Evolutionary conservation across 2,329 filamentous ascomycete species (phyloP), one percentile per base, ranked within the genome.

Genomic region (Pseudocercospora fuligena): DNA sequence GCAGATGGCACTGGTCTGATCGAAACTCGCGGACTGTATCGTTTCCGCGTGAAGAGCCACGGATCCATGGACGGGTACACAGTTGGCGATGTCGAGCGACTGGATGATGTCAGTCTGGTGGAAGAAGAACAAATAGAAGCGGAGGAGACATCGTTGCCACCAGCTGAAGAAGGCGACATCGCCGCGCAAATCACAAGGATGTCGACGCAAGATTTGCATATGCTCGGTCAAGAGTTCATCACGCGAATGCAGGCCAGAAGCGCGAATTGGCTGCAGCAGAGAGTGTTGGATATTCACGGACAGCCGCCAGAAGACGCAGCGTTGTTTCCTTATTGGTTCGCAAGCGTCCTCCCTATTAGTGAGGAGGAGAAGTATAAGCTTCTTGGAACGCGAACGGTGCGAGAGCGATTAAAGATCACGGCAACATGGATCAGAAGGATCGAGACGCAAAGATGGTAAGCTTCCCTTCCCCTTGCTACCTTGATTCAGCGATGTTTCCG

Each of bases 321-420:
- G 2, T 78, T 88, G 1, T 95, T 97, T 71, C 92, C 93, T 0
- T 97, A 93, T 85, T 97, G 94, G 94, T 90, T 97, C 71, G 93
- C 91, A 9, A 92, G 88, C 74, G 89, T 95, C 21, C 79, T 97
- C 12, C 93, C 93, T 0, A 88, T 95, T 43, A 85, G 87, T 14
- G 91, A 95, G 27, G 82, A 88, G 29, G 90, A 95, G 73, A 96
- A 94, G 76, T 96, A 97, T 72, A 84, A 86, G 12, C 81, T 97
- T 21, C 80, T 97, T 14, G 84, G 84, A 12, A 91, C 90, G 5
- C 89, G 85, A 2, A 94, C 91, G 71, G 92, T 97, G 4, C 85
- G 94, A 66, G 89, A 93, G 74, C 84, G 94, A 64, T 79, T 97
- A 63, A 96, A 97, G 81, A 90, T 97, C 59, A 92, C 92, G 67